phyloP scores from a whole-genome alignment of 768 basidiomycete genomes.

The Amanita subjunquillea region DNA sequence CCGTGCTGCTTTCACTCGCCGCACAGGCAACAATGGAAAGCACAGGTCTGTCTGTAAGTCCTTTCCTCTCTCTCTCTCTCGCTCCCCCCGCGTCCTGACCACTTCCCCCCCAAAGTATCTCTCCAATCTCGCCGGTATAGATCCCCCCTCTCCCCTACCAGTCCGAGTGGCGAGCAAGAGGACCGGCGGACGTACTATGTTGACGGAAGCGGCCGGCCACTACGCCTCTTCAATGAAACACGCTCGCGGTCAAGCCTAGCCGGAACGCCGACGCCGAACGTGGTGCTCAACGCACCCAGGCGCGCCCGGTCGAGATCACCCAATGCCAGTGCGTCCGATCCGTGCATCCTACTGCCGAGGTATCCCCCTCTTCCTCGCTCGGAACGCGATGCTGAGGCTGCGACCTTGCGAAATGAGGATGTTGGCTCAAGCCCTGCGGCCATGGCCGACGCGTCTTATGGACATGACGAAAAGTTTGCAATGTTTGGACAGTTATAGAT shows the following conservation, averaged over 20 bases:
- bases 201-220: background rate
- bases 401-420: background rate
- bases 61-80: background rate
- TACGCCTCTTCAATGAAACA: background rate
- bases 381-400: background rate
- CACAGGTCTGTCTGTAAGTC: background rate
- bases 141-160: background rate
- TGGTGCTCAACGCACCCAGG: background rate
- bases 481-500: background rate
- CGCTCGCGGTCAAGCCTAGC: background rate
- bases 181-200: background rate
- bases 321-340: too few relatives aligned
- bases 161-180: background rate
- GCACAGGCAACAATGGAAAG: background rate
- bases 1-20: background rate
- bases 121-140: background rate
- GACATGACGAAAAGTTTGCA: slow-evolving; percentile 3
- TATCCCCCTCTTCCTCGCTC: background rate
- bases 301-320: background rate
- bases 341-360: too few relatives aligned
- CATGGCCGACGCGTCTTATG: background rate
- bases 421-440: background rate
- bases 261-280: background rate
- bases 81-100: background rate
- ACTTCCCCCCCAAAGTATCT: background rate